Conservation (phyloP, 805 yeast species). For the Kodamaea restingae region DNA sequence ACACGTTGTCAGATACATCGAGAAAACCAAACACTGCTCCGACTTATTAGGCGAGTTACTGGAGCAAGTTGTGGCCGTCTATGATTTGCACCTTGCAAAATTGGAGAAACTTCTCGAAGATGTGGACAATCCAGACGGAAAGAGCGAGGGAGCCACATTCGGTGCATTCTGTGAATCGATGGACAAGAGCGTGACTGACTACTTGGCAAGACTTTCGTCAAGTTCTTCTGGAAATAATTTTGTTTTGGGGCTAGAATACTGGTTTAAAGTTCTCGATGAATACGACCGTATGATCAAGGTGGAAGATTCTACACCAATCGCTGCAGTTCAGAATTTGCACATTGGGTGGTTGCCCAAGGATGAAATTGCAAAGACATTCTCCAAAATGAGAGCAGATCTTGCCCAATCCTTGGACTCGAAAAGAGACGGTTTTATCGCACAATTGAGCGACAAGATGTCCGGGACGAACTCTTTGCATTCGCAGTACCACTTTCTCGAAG, state of each 20-base stretch:
- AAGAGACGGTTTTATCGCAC: not conserved
- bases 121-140: not conserved
- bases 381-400: constrained; percentile 9
- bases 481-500: constrained; percentile 14
- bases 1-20: constrained; percentile 11
- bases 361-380: constrained; percentile 14
- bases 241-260: constrained; percentile 1
- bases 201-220: constrained; percentile 16
- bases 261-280: constrained; percentile 10
- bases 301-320: constrained; percentile 1
- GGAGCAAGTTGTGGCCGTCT: constrained; percentile 7
- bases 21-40: constrained; percentile 6
- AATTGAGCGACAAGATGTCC: not conserved
- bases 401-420: constrained; percentile 5
- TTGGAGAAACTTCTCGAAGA: not conserved
- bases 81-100: constrained; percentile 8
- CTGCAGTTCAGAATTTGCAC: not conserved
- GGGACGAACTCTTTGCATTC: constrained; percentile 2
- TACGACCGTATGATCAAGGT: constrained; percentile 5
- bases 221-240: not conserved
- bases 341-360: constrained; percentile 18
- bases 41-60: constrained; percentile 6
- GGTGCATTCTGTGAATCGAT: constrained; percentile 22
- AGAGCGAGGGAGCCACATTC: not conserved
- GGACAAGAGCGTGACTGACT: constrained; percentile 25